Percentiles rank a stretch among this genome's conserved stretches.
These are phyloP conservation scores for Cladophialophora bantiana DNA, from an alignment of 2,329 filamentous ascomycete genomes.

Conservation along the genomic window DNA sequence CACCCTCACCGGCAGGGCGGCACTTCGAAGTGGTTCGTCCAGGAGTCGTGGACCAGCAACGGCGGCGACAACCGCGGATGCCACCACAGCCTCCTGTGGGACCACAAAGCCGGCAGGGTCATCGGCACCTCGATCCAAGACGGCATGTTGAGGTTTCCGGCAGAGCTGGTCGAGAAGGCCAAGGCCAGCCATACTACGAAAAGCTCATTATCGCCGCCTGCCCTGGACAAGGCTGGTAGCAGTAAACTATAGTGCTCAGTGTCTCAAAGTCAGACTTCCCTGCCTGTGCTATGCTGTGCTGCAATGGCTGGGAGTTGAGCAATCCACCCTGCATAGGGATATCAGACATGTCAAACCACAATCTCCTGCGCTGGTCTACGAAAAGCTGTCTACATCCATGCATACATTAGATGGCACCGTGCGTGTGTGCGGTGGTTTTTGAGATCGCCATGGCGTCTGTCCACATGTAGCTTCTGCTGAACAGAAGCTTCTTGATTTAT, in stretches of 20 bases:
- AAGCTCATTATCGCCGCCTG: background rate
- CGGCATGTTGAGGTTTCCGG: constrained; percentile 52
- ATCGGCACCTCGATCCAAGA: constrained; percentile 59
- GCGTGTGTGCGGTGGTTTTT: too few species aligned
- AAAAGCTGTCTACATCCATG: too few species aligned
- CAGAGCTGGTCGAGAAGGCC: constrained; percentile 2
- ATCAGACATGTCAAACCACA: too few species aligned
- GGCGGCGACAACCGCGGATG: constrained; percentile 54
- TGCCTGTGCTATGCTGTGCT: too few species aligned
- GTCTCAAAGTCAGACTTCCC: too few species aligned
- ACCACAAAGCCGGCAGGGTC: constrained; percentile 47
- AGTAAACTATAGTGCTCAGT: background rate
- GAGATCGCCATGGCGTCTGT: too few species aligned
- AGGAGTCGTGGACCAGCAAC: constrained; percentile 57
- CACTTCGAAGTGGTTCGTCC: constrained; percentile 55
- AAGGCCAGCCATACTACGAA: background rate
- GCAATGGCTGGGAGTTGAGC: too few species aligned
- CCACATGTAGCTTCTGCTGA: too few species aligned
- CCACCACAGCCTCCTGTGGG: constrained; percentile 57
- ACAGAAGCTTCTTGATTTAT: too few species aligned
- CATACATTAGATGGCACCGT: too few species aligned
- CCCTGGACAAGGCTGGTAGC: background rate
- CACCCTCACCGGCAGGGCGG: constrained; percentile 18
- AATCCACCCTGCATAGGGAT: too few species aligned
- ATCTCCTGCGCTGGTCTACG: too few species aligned